phyloP scores from a whole-genome alignment of 495 filamentous ascomycete genomes.

The Penicillium coffeae region DNA sequence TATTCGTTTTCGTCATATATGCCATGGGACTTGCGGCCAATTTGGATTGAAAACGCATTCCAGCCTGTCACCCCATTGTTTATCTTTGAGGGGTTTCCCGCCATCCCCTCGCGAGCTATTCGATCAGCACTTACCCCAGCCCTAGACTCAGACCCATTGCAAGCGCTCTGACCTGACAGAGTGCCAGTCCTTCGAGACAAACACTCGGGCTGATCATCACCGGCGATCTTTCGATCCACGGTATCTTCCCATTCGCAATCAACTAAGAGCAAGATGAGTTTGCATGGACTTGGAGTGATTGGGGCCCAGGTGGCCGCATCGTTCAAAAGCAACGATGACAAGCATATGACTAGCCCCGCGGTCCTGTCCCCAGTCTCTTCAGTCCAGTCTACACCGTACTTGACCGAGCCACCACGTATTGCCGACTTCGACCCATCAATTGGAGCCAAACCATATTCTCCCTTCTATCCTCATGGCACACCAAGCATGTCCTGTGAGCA shows the following conservation, averaged over 20 bases:
- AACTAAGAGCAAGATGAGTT: slow-evolving; percentile 16
- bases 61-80: slow-evolving; percentile 26
- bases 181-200: slow-evolving; percentile 8
- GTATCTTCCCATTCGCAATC: too few species aligned
- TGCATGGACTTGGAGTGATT: slow-evolving; percentile 31
- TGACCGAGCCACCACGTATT: slow-evolving; percentile 6
- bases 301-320: slow-evolving; percentile 29
- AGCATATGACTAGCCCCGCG: slow-evolving; percentile 11
- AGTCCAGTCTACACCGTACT: slow-evolving; percentile 15
- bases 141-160: slow-evolving; percentile 1
- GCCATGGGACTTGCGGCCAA: slow-evolving; percentile 18
- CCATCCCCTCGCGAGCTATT: slow-evolving; percentile 17
- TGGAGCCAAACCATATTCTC: slow-evolving; percentile 51
- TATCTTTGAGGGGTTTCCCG: slow-evolving; percentile 25
- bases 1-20: slow-evolving; percentile 6
- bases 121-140: slow-evolving; percentile 5
- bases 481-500: slow-evolving; percentile 47
- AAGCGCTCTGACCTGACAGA: slow-evolving; percentile 7
- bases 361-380: slow-evolving; percentile 12
- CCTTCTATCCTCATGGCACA: slow-evolving; percentile 56
- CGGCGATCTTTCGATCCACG: slow-evolving; percentile 15
- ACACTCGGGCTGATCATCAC: slow-evolving; percentile 6
- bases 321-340: slow-evolving; percentile 24
- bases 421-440: slow-evolving; percentile 40
- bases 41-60: slow-evolving; percentile 26